Base-by-base conservation (phyloP, 1,139 yeast species). In the Magnusiomyces tetraspermus region DNA sequence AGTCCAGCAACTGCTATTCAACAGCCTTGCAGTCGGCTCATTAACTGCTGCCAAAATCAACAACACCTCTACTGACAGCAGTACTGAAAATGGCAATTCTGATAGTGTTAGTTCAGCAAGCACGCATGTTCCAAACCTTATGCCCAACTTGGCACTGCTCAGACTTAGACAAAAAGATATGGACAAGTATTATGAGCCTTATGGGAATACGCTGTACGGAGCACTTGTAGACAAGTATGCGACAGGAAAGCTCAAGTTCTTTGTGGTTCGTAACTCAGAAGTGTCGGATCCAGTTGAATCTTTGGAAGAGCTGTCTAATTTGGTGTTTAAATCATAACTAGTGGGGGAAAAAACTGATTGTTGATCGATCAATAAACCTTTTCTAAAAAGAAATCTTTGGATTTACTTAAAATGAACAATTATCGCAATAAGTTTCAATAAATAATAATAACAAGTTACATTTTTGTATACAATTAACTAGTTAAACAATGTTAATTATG, bases 171-270 rank as follows among this genome's bases (percentile, higher is more conserved):
- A 36, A n/a, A 38, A 23, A 2, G 38, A 43, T 26, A 51, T 51
- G 17, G 54, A 48, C 38, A 19, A 47, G 21, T 54, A 47, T 33
- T 54, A 40, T 43, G 56, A 54, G 22, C 49, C 50, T 15, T 48
- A 50, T 22, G 56, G 56, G 5, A 51, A 47, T 23, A 31, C 54
- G 4, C 51, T 60, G 4, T 62, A 59, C 51, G 55, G 57, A 15
- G 65, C 58, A 2, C 48, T 63, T 22, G 61, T 60, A 41, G 57
- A 60, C 33, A 55, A 58, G 49, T 56, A 60, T 41, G 58, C 17
- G 15, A n/a, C 6, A n/a, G 40, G 40, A 5, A 6, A 6, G 40
- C 6, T 36, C 17, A 36, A 36, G 40, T 36, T 10, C 17, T 5
- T 36, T 8, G 40, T 36, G 15, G 15, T n/a, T 36, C 40, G 40